A percentile compares a stretch with the other conserved stretches of the same genome.
Evolutionary conservation across 768 basidiomycete genomes (phyloP).

Genomic region (Zangia roseola): DNA sequence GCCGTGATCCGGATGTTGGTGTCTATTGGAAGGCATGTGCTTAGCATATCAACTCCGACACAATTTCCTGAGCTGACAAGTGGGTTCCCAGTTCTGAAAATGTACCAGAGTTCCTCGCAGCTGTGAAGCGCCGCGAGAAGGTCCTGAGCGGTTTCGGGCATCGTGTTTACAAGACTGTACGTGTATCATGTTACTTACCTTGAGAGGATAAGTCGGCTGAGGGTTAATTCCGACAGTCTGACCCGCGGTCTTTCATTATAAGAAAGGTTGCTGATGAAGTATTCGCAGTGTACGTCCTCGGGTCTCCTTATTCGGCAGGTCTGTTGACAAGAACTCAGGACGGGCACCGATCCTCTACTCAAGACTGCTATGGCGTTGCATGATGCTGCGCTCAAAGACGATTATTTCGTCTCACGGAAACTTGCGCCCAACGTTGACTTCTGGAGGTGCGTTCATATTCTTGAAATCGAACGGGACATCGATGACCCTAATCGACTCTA

Average conservation of each 20-base stretch:
- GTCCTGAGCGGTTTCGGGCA: slow-evolving; percentile 91
- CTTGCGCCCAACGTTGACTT: slow-evolving; percentile 92
- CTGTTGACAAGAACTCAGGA: slow-evolving; percentile 42
- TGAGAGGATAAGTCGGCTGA: background rate
- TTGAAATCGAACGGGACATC: background rate
- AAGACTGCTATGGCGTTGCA: slow-evolving; percentile 89
- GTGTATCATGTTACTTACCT: slow-evolving; percentile 14
- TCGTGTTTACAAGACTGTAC: slow-evolving; percentile 74
- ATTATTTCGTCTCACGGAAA: slow-evolving; percentile 80
- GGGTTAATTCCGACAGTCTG: slow-evolving; percentile 50
- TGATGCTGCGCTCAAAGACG: slow-evolving; percentile 86
- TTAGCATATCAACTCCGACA: background rate
- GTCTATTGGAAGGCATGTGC: slow-evolving; percentile 75
- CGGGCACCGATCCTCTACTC: slow-evolving; percentile 80
- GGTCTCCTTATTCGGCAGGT: background rate
- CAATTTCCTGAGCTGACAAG: background rate
- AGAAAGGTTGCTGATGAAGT: slow-evolving; percentile 89
- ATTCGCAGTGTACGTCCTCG: slow-evolving; percentile 69
- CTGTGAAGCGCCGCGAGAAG: slow-evolving; percentile 85
- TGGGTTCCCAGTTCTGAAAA: slow-evolving; percentile 63
- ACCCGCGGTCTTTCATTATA: slow-evolving; percentile 89
- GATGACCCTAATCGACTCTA: background rate
- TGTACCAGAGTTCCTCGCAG: slow-evolving; percentile 80
- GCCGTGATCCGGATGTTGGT: slow-evolving; percentile 94
- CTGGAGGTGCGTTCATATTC: slow-evolving; percentile 46